Conservation (phyloP, 2,329 filamentous ascomycete genomes). For the Cryphonectria carpinicola region DNA sequence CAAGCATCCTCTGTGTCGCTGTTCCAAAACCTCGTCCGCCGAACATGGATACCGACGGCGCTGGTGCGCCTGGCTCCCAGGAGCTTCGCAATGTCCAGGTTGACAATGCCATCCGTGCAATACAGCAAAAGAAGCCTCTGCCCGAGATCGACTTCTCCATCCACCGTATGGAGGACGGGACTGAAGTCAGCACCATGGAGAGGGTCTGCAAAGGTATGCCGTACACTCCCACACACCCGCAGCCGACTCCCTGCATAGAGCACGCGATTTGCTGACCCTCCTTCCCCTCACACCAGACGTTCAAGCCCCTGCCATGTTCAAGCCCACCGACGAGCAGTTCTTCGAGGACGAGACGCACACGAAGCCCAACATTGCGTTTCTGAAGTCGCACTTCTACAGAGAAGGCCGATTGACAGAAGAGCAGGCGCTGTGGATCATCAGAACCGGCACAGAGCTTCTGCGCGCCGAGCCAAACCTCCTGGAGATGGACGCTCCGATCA, state of each 20-base stretch:
- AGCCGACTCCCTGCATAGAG: neutral
- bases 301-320: slow-evolving; percentile 92
- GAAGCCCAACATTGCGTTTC: slow-evolving; percentile 90
- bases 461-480: slow-evolving; percentile 91
- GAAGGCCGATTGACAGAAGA: slow-evolving; percentile 97
- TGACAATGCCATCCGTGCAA: slow-evolving; percentile 89
- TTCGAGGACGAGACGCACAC: slow-evolving; percentile 81
- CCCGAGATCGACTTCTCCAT: slow-evolving; percentile 99
- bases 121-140: slow-evolving; percentile 91
- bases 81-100: slow-evolving; percentile 65
- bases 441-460: slow-evolving; percentile 83
- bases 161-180: slow-evolving; percentile 97
- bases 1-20: slow-evolving; percentile 8
- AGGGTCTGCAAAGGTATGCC: slow-evolving; percentile 94
- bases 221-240: slow-evolving; percentile 21
- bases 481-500: slow-evolving; percentile 99
- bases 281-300: slow-evolving; percentile 50
- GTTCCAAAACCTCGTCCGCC: slow-evolving; percentile 20
- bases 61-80: slow-evolving; percentile 42
- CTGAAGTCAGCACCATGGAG: slow-evolving; percentile 92
- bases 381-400: slow-evolving; percentile 98
- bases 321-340: slow-evolving; percentile 93
- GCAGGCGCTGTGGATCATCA: slow-evolving; percentile 94
- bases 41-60: slow-evolving; percentile 55
- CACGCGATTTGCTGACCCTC: slow-evolving; percentile 16